Conservation (phyloP, 768 basidiomycete species). For the Trametes meyenii region DNA sequence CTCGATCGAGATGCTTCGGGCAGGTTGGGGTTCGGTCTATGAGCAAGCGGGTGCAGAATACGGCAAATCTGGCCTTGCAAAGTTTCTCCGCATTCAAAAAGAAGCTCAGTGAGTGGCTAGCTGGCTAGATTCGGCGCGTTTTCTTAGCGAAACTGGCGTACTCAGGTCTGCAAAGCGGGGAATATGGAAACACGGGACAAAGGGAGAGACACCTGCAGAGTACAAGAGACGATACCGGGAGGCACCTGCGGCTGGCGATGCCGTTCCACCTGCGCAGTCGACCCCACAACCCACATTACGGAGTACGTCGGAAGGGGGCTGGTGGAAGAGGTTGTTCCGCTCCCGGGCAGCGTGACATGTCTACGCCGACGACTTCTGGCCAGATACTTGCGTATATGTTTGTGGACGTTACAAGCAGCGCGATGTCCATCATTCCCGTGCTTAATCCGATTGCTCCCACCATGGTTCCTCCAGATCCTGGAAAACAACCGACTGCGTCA, state of each 20-base stretch:
- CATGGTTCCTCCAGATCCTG: too few species aligned
- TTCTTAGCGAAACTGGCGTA: neutral
- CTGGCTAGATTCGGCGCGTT: too few species aligned
- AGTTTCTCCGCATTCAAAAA: constrained; percentile 61
- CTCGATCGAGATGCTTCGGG: constrained; percentile 74
- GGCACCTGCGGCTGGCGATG: neutral
- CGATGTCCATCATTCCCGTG: too few species aligned
- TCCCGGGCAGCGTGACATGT: too few species aligned
- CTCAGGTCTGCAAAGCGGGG: constrained; percentile 63
- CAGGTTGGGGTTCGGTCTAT: constrained; percentile 79
- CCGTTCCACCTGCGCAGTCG: neutral
- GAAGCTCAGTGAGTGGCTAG: constrained; percentile 27
- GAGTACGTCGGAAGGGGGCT: too few species aligned
- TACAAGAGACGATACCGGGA: constrained; percentile 69
- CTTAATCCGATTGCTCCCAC: too few species aligned
- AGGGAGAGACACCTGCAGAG: constrained; percentile 70
- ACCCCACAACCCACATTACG: too few species aligned
- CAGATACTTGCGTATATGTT: too few species aligned
- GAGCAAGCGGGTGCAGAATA: constrained; percentile 81
- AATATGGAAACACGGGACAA: constrained; percentile 67
- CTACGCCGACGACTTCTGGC: too few species aligned
- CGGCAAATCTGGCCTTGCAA: constrained; percentile 66
- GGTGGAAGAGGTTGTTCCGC: too few species aligned
- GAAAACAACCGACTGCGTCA: too few species aligned
- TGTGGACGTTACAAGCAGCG: too few species aligned